Evolutionary conservation across 2,329 filamentous ascomycete genomes (phyloP), one percentile per base, ranked within the genome.

Genomic region (Aspergillus cejpii): DNA sequence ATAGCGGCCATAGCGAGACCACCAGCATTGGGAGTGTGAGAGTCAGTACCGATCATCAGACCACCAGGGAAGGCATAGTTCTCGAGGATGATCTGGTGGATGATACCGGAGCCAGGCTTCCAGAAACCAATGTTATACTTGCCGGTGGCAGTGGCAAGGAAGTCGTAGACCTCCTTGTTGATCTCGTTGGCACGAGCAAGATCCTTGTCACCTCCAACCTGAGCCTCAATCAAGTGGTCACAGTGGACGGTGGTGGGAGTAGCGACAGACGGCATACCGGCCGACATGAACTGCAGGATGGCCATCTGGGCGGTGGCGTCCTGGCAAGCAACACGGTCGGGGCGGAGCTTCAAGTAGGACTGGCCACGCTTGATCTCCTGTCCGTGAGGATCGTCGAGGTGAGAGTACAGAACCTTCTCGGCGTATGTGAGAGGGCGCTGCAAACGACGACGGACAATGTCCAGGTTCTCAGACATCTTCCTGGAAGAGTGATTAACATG

Each of bases 101-200:
- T 98, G 70, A 97, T 98, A 79, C 92, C 92, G 68, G 91, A 96
- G 61, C 92, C 92, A 55, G 92, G 92, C 72, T 81, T 88, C 92
- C 92, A 98, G 84, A 97, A 97, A 77, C 92, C 92, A 70, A 97
- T 97, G 80, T 97, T 91, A 80, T 97, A 98, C 79, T 97, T 98
- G 66, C 90, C 90, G 70, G 91, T 97, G 56, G 91, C 86, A 53
- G 84, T 83, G 51, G 89, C 81, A 66, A 98, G 76, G 80, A 98
- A 98, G 74, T 97, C 86, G 75, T 97, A 98, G 60, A 98, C 92
- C 74, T 97, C 91, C 80, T 94, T 94, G 84, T 97, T 97, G 76
- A 95, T 95, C 60, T 83, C 80, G 64, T 91, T 77, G 61, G 92
- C 92, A 64, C 91, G 83, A 51, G 81, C 85, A 70, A 97, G 77